These are phyloP conservation scores for Pichia sp. DNA, from an alignment of 1,139 yeast species.

Conservation along the genomic window DNA sequence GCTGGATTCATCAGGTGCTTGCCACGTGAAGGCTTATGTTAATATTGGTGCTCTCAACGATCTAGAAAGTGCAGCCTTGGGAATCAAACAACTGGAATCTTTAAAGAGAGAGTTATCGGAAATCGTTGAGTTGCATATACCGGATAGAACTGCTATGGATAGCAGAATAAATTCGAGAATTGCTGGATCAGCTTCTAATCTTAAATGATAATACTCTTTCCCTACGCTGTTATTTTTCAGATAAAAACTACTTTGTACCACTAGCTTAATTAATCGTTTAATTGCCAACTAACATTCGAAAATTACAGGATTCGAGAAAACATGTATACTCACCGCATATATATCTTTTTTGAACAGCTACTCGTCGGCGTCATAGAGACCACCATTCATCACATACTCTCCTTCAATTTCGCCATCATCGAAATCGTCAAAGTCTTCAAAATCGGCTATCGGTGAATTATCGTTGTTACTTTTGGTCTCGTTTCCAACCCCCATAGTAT, in stretches of 20 bases:
- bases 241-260: neutral
- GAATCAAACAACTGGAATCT: slow-evolving; percentile 57
- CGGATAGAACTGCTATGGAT: slow-evolving; percentile 80
- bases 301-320: no score
- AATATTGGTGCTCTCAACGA: slow-evolving; percentile 73
- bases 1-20: slow-evolving; percentile 53
- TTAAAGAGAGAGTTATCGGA: slow-evolving; percentile 66
- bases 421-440: slow-evolving; percentile 24
- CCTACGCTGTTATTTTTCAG: neutral
- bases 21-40: slow-evolving; percentile 63
- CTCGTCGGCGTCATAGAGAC: slow-evolving; percentile 11
- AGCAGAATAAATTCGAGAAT: slow-evolving; percentile 47
- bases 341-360: no score
- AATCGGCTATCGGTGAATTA: slow-evolving; percentile 13
- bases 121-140: slow-evolving; percentile 62
- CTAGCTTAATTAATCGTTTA: no score
- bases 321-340: no score
- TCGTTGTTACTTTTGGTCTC: neutral
- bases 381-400: slow-evolving; percentile 18
- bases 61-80: slow-evolving; percentile 63
- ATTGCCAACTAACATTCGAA: no score
- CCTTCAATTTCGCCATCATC: slow-evolving; percentile 23
- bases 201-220: neutral
- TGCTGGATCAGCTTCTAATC: slow-evolving; percentile 14
- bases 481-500: neutral